phyloP scores from a whole-genome alignment of 805 yeast species.

The Wickerhamiella dianesei region DNA sequence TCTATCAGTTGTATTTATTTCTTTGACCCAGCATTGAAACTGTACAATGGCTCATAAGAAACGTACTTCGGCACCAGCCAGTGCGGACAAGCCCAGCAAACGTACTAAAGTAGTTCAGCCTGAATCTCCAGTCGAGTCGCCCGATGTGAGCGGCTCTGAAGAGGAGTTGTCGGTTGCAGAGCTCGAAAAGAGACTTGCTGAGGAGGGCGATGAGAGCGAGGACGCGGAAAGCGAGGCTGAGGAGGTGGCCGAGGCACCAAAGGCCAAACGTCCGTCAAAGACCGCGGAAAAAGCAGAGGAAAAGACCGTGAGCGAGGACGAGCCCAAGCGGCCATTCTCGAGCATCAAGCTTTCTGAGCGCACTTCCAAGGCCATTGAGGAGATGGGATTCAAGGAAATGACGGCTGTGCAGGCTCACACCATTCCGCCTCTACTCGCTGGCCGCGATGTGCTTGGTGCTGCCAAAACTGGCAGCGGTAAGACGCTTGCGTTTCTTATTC shows the following conservation, averaged over 20 bases:
- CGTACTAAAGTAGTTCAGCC: no score
- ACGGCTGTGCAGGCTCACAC: slow-evolving; percentile 92
- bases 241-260: slow-evolving; percentile 11
- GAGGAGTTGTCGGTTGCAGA: slow-evolving; percentile 17
- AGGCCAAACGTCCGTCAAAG: not conserved
- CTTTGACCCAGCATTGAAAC: not conserved
- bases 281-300: slow-evolving; percentile 2
- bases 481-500: slow-evolving; percentile 87
- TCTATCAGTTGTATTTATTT: not conserved
- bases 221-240: slow-evolving; percentile 11
- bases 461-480: slow-evolving; percentile 99
- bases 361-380: slow-evolving; percentile 64
- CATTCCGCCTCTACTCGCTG: slow-evolving; percentile 91
- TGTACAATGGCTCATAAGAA: not conserved
- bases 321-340: slow-evolving; percentile 24
- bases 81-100: no score
- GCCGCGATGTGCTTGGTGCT: slow-evolving; percentile 97
- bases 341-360: slow-evolving; percentile 64
- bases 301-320: slow-evolving; percentile 18
- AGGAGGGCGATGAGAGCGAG: slow-evolving; percentile 11
- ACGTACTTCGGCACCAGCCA: not conserved
- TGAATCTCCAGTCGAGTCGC: not conserved
- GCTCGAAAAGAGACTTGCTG: slow-evolving; percentile 15
- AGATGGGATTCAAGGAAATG: slow-evolving; percentile 86
- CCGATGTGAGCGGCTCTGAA: not conserved